phyloP scores from a whole-genome alignment of 2,329 filamentous ascomycete genomes.

The Diplodia seriata region DNA sequence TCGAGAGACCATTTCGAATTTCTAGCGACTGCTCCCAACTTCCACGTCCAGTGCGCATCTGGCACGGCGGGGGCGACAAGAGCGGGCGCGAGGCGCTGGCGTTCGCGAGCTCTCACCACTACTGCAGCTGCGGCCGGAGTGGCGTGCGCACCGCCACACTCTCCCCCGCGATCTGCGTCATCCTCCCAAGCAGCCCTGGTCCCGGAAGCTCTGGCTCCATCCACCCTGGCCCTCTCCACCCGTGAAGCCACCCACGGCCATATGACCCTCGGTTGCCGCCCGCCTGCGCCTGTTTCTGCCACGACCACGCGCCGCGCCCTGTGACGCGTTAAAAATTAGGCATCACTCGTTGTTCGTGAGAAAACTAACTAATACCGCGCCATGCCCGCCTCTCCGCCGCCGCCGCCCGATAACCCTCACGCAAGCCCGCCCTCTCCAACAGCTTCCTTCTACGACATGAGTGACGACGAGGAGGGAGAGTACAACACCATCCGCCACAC shows the following conservation, averaged over 20 bases:
- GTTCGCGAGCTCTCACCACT: conserved; percentile 1
- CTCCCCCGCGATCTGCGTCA: conserved; percentile 27
- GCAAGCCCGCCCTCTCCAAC: conserved; percentile 70
- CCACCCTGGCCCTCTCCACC: conserved; percentile 10
- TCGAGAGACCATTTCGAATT: conserved; percentile 5
- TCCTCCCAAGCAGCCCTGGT: conserved; percentile 13
- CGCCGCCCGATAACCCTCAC: conserved; percentile 22
- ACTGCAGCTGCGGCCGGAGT: not conserved
- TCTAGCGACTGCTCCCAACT: not conserved
- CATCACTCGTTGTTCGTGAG: not conserved
- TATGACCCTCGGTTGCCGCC: conserved; percentile 20
- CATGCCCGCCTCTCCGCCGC: conserved; percentile 20
- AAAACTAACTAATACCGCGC: conserved; percentile 1
- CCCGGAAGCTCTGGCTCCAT: conserved; percentile 9
- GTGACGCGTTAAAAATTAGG: conserved; percentile 23
- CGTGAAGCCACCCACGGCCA: conserved; percentile 12
- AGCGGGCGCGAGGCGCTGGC: not conserved
- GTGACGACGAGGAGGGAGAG: conserved; percentile 92
- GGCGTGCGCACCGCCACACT: not conserved
- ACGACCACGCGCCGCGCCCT: conserved; percentile 24
- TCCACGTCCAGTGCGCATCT: not conserved
- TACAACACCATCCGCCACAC: conserved; percentile 92
- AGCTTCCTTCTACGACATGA: conserved; percentile 92
- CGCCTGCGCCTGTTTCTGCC: conserved; percentile 21
- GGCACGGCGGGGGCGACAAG: not conserved